Evolutionary conservation across 768 basidiomycete genomes (phyloP).

Genomic region (Dioszegia aurantiaca): DNA sequence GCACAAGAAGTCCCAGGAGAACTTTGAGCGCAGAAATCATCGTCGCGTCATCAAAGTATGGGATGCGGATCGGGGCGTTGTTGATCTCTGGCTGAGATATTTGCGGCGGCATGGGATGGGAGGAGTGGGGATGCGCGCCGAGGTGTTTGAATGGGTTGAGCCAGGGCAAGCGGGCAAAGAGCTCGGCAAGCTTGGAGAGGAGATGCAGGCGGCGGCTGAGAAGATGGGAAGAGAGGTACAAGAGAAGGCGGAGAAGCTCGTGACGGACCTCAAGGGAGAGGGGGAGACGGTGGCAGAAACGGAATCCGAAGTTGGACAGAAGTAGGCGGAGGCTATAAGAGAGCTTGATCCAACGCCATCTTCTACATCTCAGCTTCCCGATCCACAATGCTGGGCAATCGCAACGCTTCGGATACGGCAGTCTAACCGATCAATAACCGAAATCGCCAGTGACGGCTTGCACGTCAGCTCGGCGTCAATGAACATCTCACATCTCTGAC

Average conservation of each 20-base stretch:
- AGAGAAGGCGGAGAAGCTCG: slow-evolving; percentile 5
- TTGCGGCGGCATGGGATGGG: slow-evolving; percentile 69
- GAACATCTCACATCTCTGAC: no score
- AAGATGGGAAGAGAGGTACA: not conserved
- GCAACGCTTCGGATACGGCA: no score
- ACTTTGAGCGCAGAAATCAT: slow-evolving; percentile 81
- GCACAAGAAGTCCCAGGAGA: slow-evolving; percentile 92
- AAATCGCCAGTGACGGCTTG: no score
- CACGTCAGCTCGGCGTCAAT: no score
- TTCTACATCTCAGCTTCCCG: no score
- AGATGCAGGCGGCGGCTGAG: slow-evolving; percentile 11
- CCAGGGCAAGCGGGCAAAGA: slow-evolving; percentile 14
- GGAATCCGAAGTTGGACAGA: not conserved
- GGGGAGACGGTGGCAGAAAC: not conserved
- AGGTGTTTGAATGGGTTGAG: slow-evolving; percentile 70
- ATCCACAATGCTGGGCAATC: no score
- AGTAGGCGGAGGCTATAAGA: not conserved
- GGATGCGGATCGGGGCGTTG: slow-evolving; percentile 75
- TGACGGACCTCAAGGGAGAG: not conserved
- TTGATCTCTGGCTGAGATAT: slow-evolving; percentile 78
- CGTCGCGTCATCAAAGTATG: slow-evolving; percentile 84
- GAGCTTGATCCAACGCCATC: not conserved
- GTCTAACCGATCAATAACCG: no score
- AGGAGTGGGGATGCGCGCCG: slow-evolving; percentile 82
- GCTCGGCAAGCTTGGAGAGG: slow-evolving; percentile 7